Evolutionary conservation across 306 rosid genomes (phyloP), one percentile per base, ranked within the genome.

Genomic region (Trichosanthes cucumerina): DNA sequence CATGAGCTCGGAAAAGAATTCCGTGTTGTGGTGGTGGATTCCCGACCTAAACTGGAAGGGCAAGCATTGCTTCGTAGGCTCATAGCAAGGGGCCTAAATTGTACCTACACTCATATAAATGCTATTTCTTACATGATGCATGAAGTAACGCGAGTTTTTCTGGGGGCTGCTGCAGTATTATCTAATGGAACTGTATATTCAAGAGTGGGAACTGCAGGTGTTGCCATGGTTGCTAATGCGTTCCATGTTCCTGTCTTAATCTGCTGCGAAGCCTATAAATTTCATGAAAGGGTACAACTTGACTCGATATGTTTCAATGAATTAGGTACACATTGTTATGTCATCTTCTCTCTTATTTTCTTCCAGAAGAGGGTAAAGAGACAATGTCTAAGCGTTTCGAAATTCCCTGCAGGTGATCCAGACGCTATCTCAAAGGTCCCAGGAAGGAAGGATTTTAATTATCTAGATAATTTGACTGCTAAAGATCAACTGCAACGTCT

Each of bases 221-320:
- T 93, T 83, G 96, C 98, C 69, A 91, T 93, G 97, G 96, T 93
- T 73, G 98, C 96, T 85, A 86, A 91, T 81, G 89, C 90, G 64
- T 91, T 93, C 83, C 85, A 69, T 54, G 88, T 91, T 81, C 98
- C 98, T 11, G 98, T 91, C 63, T 86, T 93, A 84, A 82, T 93
- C 78, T 91, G 98, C 85, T 93, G 98, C 52, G 98, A 91, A 88
- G 91, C 97, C 50, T 93, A 91, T 79, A 93, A 93, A 77, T 93
- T 93, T 88, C 97, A 93, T 64, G 97, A 93, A 87, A 89, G 98
- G 83, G 98, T 93, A 74, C 98, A 88, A 81, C 98, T 93, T 82
- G 98, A 91, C 85, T 91, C 98, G 7, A 88, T 93, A 75, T 91
- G 98, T 85, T 91, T 84, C 54, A 93, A 93, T 12, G 98, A 93